Evolutionary conservation across 2,329 filamentous ascomycete genomes (phyloP), one percentile per base, ranked within the genome.

Genomic region (Aureobasidium sp.): DNA sequence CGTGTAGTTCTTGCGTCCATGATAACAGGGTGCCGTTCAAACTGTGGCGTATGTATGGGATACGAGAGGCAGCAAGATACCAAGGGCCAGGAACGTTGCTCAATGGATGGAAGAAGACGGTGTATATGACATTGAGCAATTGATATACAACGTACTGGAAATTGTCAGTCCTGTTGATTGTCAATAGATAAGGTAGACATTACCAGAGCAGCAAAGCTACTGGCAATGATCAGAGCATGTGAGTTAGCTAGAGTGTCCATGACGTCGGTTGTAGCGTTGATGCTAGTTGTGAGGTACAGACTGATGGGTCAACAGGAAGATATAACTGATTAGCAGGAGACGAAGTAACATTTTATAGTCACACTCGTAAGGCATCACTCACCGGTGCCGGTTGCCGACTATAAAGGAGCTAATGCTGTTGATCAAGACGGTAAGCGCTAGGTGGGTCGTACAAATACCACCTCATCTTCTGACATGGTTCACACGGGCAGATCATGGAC

Each of bases 31-130:
- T 64, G 9, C 75, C 75, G 8, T 64, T 67, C 1, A 69, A 61
- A 11, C 68, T 63, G 37, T 65, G 67, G 13, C 68, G 48, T 16
- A 66, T 66, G 51, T 74, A 74, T 1, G 74, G 73, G 7, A 76
- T 60, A 14, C 68, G 66, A 5, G 71, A 69, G 2, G 70, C 67
- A 27, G 70, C 66, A 16, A 70, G 66, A 13, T 72, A 63, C 49
- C 70, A 67, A 2, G 76, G 74, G 0, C 76, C 76, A 9, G 75
- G 75, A 29, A 74, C 73, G 27, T 73, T 69, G 16, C 66, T 65
- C 1, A 78, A 67, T 3, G 76, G 75, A 50, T 76, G 73, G 62
- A 78, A 73, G 63, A 69, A 76, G 41, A 75, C 21, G 41, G 72
- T 72, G 66, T 76, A 75, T 37, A 76, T 62, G 8, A 51, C 16